These are phyloP conservation scores for Pichia heedii DNA, from an alignment of 805 yeast species.

Conservation along the genomic window DNA sequence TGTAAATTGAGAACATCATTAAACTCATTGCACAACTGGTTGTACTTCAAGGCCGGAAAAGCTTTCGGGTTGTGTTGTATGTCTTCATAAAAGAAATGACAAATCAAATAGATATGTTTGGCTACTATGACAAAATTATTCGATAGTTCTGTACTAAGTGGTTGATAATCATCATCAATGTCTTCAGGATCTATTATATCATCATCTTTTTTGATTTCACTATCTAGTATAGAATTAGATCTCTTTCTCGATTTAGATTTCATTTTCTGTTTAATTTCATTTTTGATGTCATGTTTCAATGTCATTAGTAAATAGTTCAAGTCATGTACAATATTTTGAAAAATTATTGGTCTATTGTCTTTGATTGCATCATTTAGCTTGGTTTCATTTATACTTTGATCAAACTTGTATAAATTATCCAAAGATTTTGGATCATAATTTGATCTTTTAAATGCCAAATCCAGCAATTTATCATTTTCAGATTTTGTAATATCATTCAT, in stretches of 20 bases:
- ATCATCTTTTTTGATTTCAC: background rate
- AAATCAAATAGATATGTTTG: slow-evolving; percentile 20
- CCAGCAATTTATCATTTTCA: slow-evolving; percentile 21
- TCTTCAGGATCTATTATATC: slow-evolving; percentile 2
- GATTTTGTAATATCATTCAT: slow-evolving; percentile 23
- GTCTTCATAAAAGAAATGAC: slow-evolving; percentile 16
- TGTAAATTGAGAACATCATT: slow-evolving; percentile 14
- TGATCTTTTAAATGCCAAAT: slow-evolving; percentile 23
- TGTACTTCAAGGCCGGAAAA: slow-evolving; percentile 14
- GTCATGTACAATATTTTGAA: slow-evolving; percentile 22
- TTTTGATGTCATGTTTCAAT: slow-evolving; percentile 5
- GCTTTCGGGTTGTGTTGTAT: slow-evolving; percentile 5
- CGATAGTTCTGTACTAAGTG: slow-evolving; percentile 12
- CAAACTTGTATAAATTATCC: slow-evolving; percentile 17
- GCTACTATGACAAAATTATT: slow-evolving; percentile 16
- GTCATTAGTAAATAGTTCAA: slow-evolving; percentile 16
- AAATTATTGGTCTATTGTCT: slow-evolving; percentile 13
- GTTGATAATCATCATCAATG: slow-evolving; percentile 1
- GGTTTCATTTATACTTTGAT: slow-evolving; percentile 2
- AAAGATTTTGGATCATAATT: slow-evolving; percentile 18
- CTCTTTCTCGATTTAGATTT: background rate
- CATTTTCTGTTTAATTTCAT: background rate
- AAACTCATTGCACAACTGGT: slow-evolving; percentile 13
- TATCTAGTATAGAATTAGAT: background rate
- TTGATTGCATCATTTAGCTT: slow-evolving; percentile 9